Percentiles rank a stretch among this genome's conserved stretches.
Conservation (phyloP, 805 yeast species). For the Wickerhamomyces silvicola region DNA sequence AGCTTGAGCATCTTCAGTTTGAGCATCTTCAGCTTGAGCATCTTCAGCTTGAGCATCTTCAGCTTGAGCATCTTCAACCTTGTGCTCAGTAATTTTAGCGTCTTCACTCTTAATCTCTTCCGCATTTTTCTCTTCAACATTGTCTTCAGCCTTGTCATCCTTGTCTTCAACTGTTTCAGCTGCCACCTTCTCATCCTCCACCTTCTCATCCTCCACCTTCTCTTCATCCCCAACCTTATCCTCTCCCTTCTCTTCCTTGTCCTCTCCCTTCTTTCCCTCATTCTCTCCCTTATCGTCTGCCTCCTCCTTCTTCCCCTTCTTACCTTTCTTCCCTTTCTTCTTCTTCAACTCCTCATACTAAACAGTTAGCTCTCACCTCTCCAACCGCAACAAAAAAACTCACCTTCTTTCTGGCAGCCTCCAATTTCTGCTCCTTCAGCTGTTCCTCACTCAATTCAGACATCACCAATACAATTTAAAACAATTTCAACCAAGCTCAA, state of each 20-base stretch:
- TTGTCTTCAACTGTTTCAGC: slow-evolving; percentile 4
- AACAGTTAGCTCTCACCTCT: neutral
- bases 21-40: neutral
- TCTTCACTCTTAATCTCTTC: slow-evolving; percentile 5
- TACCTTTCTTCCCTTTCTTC: slow-evolving; percentile 42
- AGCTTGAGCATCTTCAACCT: slow-evolving; percentile 3
- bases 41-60: slow-evolving; percentile 1
- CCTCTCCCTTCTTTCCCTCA: slow-evolving; percentile 9
- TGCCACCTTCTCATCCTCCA: slow-evolving; percentile 12
- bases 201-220: slow-evolving; percentile 5
- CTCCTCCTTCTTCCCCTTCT: slow-evolving; percentile 27
- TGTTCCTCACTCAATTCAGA: slow-evolving; percentile 28
- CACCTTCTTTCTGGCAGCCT: slow-evolving; percentile 66
- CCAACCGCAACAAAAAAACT: slow-evolving; percentile 8
- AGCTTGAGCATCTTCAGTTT: neutral
- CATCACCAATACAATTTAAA: slow-evolving; percentile 11
- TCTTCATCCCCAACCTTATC: slow-evolving; percentile 12
- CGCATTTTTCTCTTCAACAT: slow-evolving; percentile 3
- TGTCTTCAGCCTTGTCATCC: slow-evolving; percentile 4
- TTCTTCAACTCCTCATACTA: slow-evolving; percentile 63
- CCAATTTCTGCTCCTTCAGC: slow-evolving; percentile 54
- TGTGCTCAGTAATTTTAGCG: slow-evolving; percentile 4
- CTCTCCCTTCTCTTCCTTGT: slow-evolving; percentile 8
- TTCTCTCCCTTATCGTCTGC: slow-evolving; percentile 14
- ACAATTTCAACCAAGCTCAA: neutral